Evolutionary conservation across 148 eudicot species (phyloP), one percentile per base, ranked within the genome.

Genomic region (Vaccinium myrtillus): DNA sequence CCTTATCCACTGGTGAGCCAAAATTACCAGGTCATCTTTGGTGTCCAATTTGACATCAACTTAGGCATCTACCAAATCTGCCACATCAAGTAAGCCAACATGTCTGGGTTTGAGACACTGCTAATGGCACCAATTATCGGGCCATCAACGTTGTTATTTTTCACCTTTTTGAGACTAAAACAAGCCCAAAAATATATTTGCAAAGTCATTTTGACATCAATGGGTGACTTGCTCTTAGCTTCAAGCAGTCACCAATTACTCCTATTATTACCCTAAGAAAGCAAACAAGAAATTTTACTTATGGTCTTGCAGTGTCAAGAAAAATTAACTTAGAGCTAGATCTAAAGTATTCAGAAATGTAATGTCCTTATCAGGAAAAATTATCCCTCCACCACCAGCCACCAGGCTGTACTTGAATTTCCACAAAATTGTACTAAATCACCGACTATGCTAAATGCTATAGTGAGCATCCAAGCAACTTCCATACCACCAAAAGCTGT

Each of bases 401-500:
- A 59, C 10, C 69, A 61, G 27, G 21, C 69, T 61, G 69, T n/a
- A 8, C 69, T 61, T 61, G 69, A 61, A 61, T n/a, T 61, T 61
- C 69, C 69, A 61, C 2, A 14, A 36, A 14, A 36, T 71, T 14
- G 48, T 15, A 77, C 39, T n/a, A 50, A n/a, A 77, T 43, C 32
- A 77, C 27, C 49, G 13, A 75, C 53, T 19, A n/a, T 48, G 10
- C 21, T 43, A 75, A 43, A 75, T 23, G 50, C 25, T 75, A 12
- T 8, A 77, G 80, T 53, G 80, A 77, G 58, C 80, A 49, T 50
- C 80, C 32, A 39, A 49, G 19, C 56, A 49, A 77, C 59, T 77
- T n/a, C 32, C 36, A 50, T 23, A 77, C 30, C 58, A 25, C 58
- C 80, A 39, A 49, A 77, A 77, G 30, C 25, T 50, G 58, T 25